Base-by-base conservation (phyloP, 2,329 filamentous ascomycete genomes). In the Fusarium sarcochroum region DNA sequence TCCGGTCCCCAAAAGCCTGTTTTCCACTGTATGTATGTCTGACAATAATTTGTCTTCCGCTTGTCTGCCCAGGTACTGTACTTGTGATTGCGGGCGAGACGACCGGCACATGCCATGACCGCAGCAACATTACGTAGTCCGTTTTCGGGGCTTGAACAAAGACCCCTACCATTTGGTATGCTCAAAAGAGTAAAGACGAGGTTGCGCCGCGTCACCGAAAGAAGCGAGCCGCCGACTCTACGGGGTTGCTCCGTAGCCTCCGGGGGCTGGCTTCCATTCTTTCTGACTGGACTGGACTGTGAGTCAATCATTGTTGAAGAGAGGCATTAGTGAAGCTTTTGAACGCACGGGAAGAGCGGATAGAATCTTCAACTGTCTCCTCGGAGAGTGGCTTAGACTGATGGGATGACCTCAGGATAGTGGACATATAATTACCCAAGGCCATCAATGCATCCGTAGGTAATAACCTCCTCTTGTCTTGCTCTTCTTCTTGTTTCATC, bases 161-260 rank as follows among this genome's bases (percentile, higher is more conserved):
- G 62, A 60, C 60, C 46, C 54, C 21, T 45, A 65, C 37, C 59
- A 21, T 40, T 18, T 34, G 21, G 46, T 10, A 34, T 6, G 20
- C 58, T 58, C 21, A 17, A 64, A 63, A 49, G 46, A 48, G 61
- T 63, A 51, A 63, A 51, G 59, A 13, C 21, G 21, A 34, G 23
- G 27, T 52, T 63, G 59, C 47, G 64, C 64, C 64, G 64, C 64
- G 64, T 68, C 64, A 68, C 64, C 64, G 48, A 68, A 32, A 67
- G 48, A 56, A 66, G 58, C 38, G 38, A 53, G 41, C 60, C 54
- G 34, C 44, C 37, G 52, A 65, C 50, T 44, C 40, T 50, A 64
- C 44, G 60, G 62, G 54, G 60, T 25, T 45, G 47, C 42, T 65
- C 62, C 62, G 62, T 34, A 59, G 45, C 34, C 60, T 65, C 60